These are phyloP conservation scores for Nyssa sinensis DNA, from an alignment of 148 eudicot genomes.

Conservation along the genomic window DNA sequence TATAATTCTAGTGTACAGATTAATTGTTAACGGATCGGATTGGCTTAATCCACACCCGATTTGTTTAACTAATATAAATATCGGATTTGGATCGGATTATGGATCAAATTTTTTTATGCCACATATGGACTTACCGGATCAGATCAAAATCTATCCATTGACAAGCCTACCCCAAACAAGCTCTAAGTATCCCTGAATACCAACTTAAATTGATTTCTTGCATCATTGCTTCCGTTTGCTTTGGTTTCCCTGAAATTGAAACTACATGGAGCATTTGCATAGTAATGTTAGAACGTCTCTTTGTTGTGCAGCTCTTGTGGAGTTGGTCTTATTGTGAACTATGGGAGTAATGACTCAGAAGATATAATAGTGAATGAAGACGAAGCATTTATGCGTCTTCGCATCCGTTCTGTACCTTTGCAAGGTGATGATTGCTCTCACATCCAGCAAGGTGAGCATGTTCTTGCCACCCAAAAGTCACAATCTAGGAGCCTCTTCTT, in stretches of 20 bases:
- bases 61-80: neutral
- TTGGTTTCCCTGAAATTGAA: neutral
- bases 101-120: neutral
- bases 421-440: conserved; percentile 49
- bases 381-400: conserved; percentile 39
- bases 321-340: conserved; percentile 34
- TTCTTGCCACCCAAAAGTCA: conserved; percentile 43
- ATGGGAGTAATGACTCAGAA: conserved; percentile 30
- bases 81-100: neutral
- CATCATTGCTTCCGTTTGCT: neutral
- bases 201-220: neutral
- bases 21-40: too few species aligned
- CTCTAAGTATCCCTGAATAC: neutral
- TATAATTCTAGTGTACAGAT: neutral
- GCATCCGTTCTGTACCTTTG: conserved; percentile 51
- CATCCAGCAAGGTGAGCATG: conserved; percentile 45
- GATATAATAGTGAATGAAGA: conserved; percentile 33
- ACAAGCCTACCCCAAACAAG: too few species aligned
- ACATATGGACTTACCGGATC: too few species aligned
- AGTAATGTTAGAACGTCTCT: neutral
- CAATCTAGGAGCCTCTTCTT: conserved; percentile 34
- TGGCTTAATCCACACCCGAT: too few species aligned
- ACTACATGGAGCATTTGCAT: neutral
- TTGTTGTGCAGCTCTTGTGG: conserved; percentile 35
- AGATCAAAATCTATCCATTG: too few species aligned